Base-by-base conservation (phyloP, 805 yeast species). In the Sporopachydermia lactativora region DNA sequence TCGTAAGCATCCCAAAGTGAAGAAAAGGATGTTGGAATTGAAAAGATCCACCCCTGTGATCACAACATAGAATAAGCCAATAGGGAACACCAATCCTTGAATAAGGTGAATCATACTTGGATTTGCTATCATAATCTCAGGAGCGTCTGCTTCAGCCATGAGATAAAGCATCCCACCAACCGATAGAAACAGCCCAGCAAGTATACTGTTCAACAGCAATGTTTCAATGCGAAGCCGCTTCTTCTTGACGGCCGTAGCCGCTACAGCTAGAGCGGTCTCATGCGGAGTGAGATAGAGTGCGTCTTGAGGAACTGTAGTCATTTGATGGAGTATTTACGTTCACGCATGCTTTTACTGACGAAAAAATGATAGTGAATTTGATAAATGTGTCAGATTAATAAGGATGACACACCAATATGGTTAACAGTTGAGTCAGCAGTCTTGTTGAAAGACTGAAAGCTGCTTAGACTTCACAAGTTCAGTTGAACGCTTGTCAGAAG, bases 231-330 rank as follows among this genome's bases (percentile, higher is more conserved):
- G 67, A 18, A 80, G 65, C 55, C 94, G 66, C 3, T 88, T 71
- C 52, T 82, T 82, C 57, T 82, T 82, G 92, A 81, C 81, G 2
- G 85, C 67, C 0, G 92, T 82, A 5, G 94, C 94, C 15, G 81
- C 89, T 35, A 81, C 79, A 0, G 94, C 92, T 39, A 82, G 57
- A 0, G 92, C 92, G 2, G 89, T 77, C 50, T 82, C 94, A 58
- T 81, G 77, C 4, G 89, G 82, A 3, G 85, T 74, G 39, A 80
- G 66, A 50, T 80, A 82, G 48, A 66, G 60, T 2, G 71, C 61
- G 48, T 74, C 80, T 24, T 24, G 31, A 8, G 8, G 13, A n/a
- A 24, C n/a, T 24, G n/a, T n/a, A n/a, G n/a, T n/a, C n/a, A n/a
- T n/a, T n/a, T n/a, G n/a, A n/a, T n/a, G n/a, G n/a, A n/a, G n/a